phyloP scores from a whole-genome alignment of 2,329 filamentous ascomycete species.

The Penicillium verrucosum region DNA sequence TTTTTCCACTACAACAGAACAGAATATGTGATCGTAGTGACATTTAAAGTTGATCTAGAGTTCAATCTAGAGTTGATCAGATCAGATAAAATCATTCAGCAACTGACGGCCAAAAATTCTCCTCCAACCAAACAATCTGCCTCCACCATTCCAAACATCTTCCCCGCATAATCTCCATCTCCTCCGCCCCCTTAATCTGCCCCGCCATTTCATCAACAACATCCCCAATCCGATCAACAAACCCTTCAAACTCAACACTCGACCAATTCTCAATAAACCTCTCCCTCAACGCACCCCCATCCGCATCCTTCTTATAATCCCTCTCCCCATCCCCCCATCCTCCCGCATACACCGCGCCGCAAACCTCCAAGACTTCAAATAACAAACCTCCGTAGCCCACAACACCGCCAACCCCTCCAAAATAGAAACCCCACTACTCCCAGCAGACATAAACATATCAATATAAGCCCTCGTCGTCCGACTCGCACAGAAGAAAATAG shows the following conservation, averaged over 20 bases:
- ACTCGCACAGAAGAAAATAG: conserved; percentile 34
- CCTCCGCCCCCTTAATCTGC: conserved; percentile 37
- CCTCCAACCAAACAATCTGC: conserved; percentile 54
- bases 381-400: conserved; percentile 70
- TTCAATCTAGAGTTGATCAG: background rate
- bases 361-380: conserved; percentile 58
- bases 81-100: background rate
- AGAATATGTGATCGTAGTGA: background rate
- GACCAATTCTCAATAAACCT: conserved; percentile 70
- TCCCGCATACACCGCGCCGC: conserved; percentile 36
- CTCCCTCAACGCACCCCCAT: conserved; percentile 62
- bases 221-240: conserved; percentile 55
- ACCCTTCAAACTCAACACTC: conserved; percentile 56
- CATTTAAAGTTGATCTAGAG: background rate
- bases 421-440: conserved; percentile 51
- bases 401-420: conserved; percentile 70
- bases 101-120: conserved; percentile 56
- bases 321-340: conserved; percentile 6
- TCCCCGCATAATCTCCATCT: conserved; percentile 40
- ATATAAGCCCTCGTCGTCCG: conserved; percentile 54
- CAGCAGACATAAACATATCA: conserved; percentile 59
- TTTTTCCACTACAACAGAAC: background rate
- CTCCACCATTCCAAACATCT: conserved; percentile 49
- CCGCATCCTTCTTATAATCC: conserved; percentile 48
- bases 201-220: conserved; percentile 56